Conservation (phyloP, 495 filamentous ascomycete species). For the Xylaria cubensis region DNA sequence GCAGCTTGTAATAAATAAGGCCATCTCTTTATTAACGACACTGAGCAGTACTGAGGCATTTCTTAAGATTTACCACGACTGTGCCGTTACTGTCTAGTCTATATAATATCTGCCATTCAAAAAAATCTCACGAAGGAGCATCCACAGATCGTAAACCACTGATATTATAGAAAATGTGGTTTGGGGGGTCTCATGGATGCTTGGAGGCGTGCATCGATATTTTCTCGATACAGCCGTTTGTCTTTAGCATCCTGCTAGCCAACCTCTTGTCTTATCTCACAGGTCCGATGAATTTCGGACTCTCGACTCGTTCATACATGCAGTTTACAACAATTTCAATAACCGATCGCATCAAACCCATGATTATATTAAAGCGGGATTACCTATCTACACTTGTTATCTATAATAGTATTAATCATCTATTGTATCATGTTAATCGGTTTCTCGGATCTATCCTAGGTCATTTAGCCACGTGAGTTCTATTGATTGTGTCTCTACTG, state of each 20-base stretch:
- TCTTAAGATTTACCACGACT: neutral
- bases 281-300: neutral
- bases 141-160: neutral
- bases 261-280: slow-evolving; percentile 1
- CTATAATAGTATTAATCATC: slow-evolving; percentile 1
- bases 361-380: neutral
- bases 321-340: slow-evolving; percentile 6
- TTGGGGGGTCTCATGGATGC: neutral
- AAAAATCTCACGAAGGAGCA: too few relatives aligned
- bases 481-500: neutral
- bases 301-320: neutral
- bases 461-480: slow-evolving; percentile 2
- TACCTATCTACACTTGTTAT: neutral
- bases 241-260: slow-evolving; percentile 11
- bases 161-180: neutral
- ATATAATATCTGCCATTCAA: too few relatives aligned
- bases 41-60: neutral
- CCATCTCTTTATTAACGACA: neutral
- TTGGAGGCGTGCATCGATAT: neutral
- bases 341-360: neutral
- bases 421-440: slow-evolving; percentile 4
- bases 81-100: neutral
- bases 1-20: neutral
- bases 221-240: neutral
- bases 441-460: slow-evolving; percentile 7